phyloP scores from a whole-genome alignment of 345 rosid genomes.

The Arabis alpina region DNA sequence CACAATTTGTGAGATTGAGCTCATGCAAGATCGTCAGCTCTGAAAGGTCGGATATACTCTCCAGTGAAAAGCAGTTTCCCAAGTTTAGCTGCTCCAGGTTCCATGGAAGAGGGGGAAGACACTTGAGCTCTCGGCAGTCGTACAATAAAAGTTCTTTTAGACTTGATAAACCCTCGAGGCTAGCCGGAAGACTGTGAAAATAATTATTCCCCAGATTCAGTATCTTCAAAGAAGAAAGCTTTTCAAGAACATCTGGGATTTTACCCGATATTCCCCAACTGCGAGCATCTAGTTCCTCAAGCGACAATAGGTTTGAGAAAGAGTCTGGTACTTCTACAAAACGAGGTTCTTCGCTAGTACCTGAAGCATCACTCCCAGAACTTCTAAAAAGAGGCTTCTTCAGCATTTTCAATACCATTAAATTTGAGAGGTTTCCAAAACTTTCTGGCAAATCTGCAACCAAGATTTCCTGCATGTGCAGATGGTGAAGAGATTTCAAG shows the following conservation, averaged over 20 bases:
- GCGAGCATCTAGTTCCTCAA: conserved; percentile 40
- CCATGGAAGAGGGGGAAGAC: conserved; percentile 37
- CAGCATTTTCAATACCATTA: conserved; percentile 32
- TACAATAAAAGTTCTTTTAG: conserved; percentile 30
- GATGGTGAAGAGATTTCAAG: conserved; percentile 33
- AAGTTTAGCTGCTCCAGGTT: conserved; percentile 28
- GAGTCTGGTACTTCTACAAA: conserved; percentile 22
- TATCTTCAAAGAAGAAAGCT: conserved; percentile 9
- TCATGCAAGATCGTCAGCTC: not conserved
- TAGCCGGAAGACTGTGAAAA: conserved; percentile 32
- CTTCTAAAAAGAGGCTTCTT: conserved; percentile 41
- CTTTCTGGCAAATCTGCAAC: conserved; percentile 31
- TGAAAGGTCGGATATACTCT: conserved; percentile 35
- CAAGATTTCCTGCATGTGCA: conserved; percentile 20
- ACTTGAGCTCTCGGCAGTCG: conserved; percentile 42
- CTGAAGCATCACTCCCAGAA: not conserved
- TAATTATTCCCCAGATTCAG: conserved; percentile 35
- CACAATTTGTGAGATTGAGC: conserved; percentile 36
- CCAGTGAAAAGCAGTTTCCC: conserved; percentile 38
- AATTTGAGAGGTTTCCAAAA: conserved; percentile 41
- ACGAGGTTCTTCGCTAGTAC: conserved; percentile 13
- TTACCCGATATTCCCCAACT: conserved; percentile 18
- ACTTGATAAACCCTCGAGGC: conserved; percentile 25
- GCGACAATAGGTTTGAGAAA: conserved; percentile 36
- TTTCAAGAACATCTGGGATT: conserved; percentile 33